phyloP scores from a whole-genome alignment of 306 rosid genomes.

The Oxytropis ochrocephala region DNA sequence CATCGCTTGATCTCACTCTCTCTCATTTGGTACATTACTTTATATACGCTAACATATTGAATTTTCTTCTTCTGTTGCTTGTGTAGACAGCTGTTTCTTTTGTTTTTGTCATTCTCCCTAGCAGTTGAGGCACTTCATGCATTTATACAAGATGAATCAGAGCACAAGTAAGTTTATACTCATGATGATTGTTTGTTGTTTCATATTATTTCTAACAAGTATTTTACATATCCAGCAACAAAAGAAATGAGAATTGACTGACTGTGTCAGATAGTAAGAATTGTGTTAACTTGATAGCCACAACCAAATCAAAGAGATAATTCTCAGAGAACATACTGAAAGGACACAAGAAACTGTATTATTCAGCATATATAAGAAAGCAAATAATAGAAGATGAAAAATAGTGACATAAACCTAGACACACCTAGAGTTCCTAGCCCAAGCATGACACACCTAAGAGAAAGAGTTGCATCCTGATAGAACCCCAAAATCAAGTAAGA shows the following conservation, averaged over 20 bases:
- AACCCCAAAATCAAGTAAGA: no score
- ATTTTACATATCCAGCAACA: background rate
- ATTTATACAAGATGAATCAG: slow-evolving; percentile 97
- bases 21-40: background rate
- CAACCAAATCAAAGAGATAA: background rate
- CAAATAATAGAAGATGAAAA: background rate
- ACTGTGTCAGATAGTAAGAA: background rate
- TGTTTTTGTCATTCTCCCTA: slow-evolving; percentile 95
- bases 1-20: background rate
- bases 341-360: background rate
- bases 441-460: background rate
- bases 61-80: slow-evolving; percentile 47
- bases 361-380: background rate
- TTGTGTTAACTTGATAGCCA: background rate
- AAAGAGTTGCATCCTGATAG: background rate
- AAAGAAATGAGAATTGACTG: background rate
- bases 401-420: background rate
- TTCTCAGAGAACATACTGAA: background rate
- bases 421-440: background rate
- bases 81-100: slow-evolving; percentile 98
- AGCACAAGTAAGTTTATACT: slow-evolving; percentile 83
- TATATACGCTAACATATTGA: slow-evolving; percentile 46
- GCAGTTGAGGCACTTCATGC: slow-evolving; percentile 99
- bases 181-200: background rate
- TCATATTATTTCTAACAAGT: background rate